phyloP scores from a whole-genome alignment of 164 flowering plant genomes.

The Liriodendron chinense region DNA sequence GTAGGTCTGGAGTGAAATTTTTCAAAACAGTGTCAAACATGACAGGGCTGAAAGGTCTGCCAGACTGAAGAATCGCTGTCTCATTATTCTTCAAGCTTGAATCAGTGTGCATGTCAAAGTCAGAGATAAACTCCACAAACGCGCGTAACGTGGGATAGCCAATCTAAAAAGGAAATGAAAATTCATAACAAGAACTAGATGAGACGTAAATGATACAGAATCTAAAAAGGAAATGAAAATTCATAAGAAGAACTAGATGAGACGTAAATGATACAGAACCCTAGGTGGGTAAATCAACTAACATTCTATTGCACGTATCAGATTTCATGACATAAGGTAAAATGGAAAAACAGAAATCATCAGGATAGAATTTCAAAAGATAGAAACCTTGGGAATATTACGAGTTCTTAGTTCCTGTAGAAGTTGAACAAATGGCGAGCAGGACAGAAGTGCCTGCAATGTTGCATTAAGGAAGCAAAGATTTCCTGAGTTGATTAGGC shows the following conservation, averaged over 20 bases:
- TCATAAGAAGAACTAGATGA: constrained; percentile 1
- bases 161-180: constrained; percentile 38
- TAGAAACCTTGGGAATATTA: constrained; percentile 65
- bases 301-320: background rate
- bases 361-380: background rate
- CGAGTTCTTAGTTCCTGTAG: constrained; percentile 58
- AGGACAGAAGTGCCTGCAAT: constrained; percentile 87
- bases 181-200: constrained; percentile 2
- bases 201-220: constrained; percentile 7
- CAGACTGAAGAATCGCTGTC: constrained; percentile 38
- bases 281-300: background rate
- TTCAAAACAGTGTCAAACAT: constrained; percentile 86
- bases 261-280: constrained; percentile 1
- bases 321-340: background rate
- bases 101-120: constrained; percentile 53
- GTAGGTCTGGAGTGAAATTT: constrained; percentile 85
- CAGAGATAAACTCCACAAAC: constrained; percentile 68
- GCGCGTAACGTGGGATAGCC: constrained; percentile 78
- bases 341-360: constrained; percentile 1
- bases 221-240: constrained; percentile 35
- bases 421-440: constrained; percentile 83
- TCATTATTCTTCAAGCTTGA: constrained; percentile 48
- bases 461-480: constrained; percentile 95
- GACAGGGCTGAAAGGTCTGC: constrained; percentile 70
- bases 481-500: constrained; percentile 86